These are phyloP conservation scores for Hyaloperonospora arabidopsidis DNA, from an alignment of 352 stramenopile species.

Conservation along the genomic window DNA sequence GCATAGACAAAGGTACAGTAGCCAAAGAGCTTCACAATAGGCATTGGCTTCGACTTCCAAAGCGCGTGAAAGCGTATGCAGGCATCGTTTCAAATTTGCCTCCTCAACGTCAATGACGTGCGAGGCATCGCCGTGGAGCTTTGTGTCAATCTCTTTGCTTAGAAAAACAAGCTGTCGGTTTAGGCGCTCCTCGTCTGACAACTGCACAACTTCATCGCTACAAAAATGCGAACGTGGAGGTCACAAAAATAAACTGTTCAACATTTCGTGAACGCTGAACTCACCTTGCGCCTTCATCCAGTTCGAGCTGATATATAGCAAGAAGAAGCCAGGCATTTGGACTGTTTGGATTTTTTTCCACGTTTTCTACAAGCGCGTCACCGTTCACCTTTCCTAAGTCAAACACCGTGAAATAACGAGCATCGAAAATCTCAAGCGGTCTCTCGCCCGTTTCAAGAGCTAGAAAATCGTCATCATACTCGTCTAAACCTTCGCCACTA, in stretches of 20 bases:
- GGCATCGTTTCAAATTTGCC: constrained; percentile 24
- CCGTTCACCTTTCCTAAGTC: constrained; percentile 14
- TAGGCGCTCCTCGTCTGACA: constrained; percentile 18
- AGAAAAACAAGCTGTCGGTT: constrained; percentile 26
- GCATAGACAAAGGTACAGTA: constrained; percentile 37
- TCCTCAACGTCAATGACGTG: constrained; percentile 16
- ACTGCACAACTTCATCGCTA: constrained; percentile 27
- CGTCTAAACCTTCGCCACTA: not conserved
- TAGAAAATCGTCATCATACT: constrained; percentile 16
- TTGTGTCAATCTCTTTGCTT: constrained; percentile 22
- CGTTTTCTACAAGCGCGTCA: constrained; percentile 23
- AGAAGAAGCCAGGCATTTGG: constrained; percentile 41
- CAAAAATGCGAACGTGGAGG: constrained; percentile 5
- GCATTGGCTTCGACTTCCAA: constrained; percentile 40
- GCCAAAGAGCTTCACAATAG: constrained; percentile 38
- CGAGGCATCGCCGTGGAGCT: constrained; percentile 4
- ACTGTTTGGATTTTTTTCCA: constrained; percentile 26
- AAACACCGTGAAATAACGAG: constrained; percentile 33
- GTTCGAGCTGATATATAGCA: constrained; percentile 41
- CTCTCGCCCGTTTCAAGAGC: constrained; percentile 13
- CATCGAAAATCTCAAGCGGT: constrained; percentile 6
- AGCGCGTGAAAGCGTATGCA: constrained; percentile 33
- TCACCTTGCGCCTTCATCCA: constrained; percentile 36
- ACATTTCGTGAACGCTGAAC: constrained; percentile 1
- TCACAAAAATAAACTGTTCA: not conserved